Base-by-base conservation (phyloP, 257 asterid genomes). In the Prunella vulgaris region DNA sequence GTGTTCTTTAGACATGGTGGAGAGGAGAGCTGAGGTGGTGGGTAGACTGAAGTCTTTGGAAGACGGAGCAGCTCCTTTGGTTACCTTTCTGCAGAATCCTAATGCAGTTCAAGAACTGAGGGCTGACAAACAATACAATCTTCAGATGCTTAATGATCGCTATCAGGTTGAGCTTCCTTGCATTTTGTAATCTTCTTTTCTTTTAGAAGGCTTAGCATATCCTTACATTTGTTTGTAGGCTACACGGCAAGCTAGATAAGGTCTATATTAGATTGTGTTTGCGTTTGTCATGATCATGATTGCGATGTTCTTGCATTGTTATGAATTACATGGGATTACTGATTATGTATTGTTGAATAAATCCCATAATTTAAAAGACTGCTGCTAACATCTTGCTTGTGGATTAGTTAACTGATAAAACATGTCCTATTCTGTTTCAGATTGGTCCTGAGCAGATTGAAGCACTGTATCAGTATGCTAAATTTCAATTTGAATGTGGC, bases 401-500 rank as follows among this genome's bases (percentile, higher is more conserved):
- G 38, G 33, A 21, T 48, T 21, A n/a, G 27, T 42, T 33, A 33
- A 64, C 73, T 77, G 51, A 73, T 44, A 33, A 18, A 56, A 30
- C 24, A 14, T 12, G 5, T 73, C 25, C 64, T 13, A 17, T 52
- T 53, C 6, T 51, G 52, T 56, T 54, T 15, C 85, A 94, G 99
- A 94, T 94, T 80, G 99, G 97, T 70, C 87, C 93, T 0, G 89
- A 87, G 56, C 99, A 93, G 80, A 93, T 93, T 64, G 97, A 90
- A 76, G 97, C 96, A 70, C 64, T 93, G 71, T 93, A 90, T 78
- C 96, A 90, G 70, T 93, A 85, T 77, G 97, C 95, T 24, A 93
- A 93, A 67, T 93, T 93, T 71, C 98, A 93, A 79, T 93, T 93
- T 84, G 98, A 93, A 84, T 93, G 98, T 85, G 98, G 98, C 10